Evolutionary conservation across 208 protist species (phyloP), one percentile per base, ranked within the genome.

Genomic region (Acanthamoeba culbertsoni): DNA sequence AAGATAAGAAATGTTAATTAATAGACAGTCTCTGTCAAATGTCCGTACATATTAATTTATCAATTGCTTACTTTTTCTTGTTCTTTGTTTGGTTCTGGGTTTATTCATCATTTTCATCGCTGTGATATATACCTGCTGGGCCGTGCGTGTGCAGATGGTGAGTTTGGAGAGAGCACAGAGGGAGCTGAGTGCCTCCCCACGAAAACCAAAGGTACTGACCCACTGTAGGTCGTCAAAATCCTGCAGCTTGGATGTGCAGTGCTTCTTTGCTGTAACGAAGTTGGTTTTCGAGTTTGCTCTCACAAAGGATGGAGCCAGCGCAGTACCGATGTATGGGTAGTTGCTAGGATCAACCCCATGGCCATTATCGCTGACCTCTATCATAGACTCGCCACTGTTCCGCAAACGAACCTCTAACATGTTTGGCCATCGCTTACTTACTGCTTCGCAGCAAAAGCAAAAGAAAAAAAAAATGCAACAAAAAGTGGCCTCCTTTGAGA

Each of bases 171-270:
- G 37, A 26, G 89, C 89, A 53, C 89, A 93, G 10, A 99, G 95
- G 12, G 98, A 98, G 73, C 98, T 97, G 37, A 99, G 95, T n/a
- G 99, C 99, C 94, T 99, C 99, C 1, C 99, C 99, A 31, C 99
- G 96, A 94, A 99, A 99, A 20, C 99, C 99, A 95, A 98, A 98
- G 2, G 98, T 98, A 23, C 10, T 26, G 10, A 99, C 93, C 5
- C 18, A 84, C 31, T 94, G 16, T 4, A 98, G 48, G 77, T 99
- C 98, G 14, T 94, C 55, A 94, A 97, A 99, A 0, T 59, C 43
- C 12, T 82, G 16, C 23, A 98, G 20, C 86, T 98, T 98, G 0
- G 95, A 97, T n/a, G 97, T 98, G 40, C 93, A 84, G 65, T 98
- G 93, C 89, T 94, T 93, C 0, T 98, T 95, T 40, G 97, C 95